phyloP scores from a whole-genome alignment of 805 yeast species.

The Wickerhamomyces silvicola region DNA sequence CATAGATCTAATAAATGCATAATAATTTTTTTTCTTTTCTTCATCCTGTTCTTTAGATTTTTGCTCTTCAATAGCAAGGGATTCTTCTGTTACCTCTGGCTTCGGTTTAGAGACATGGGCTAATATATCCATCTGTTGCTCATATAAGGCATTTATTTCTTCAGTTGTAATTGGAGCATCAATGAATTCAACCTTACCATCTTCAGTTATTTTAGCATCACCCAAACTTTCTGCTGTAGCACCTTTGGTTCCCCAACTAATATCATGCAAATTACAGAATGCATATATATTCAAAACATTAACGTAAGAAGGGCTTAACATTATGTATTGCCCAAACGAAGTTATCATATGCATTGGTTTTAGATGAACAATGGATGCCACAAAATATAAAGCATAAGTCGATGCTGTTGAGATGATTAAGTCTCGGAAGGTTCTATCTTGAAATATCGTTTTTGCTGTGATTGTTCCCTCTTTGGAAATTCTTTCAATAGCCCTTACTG shows the following conservation, averaged over 20 bases:
- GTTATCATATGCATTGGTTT: slow-evolving; percentile 95
- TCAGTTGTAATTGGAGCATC: slow-evolving; percentile 69
- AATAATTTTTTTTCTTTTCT: slow-evolving; percentile 70
- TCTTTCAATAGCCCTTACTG: slow-evolving; percentile 60
- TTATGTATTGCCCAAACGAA: slow-evolving; percentile 73
- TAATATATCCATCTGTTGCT: slow-evolving; percentile 55
- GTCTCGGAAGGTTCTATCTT: slow-evolving; percentile 74
- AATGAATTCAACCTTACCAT: slow-evolving; percentile 55
- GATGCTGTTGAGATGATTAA: slow-evolving; percentile 79
- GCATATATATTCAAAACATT: slow-evolving; percentile 92
- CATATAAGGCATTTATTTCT: slow-evolving; percentile 73
- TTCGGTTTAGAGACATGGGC: slow-evolving; percentile 28
- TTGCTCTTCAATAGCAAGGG: slow-evolving; percentile 25
- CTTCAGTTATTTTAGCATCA: slow-evolving; percentile 64
- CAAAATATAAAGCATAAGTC: slow-evolving; percentile 73
- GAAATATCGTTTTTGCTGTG: slow-evolving; percentile 42
- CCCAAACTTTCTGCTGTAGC: slow-evolving; percentile 73
- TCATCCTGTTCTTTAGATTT: slow-evolving; percentile 30
- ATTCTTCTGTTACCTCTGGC: slow-evolving; percentile 23
- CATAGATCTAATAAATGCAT: slow-evolving; percentile 82
- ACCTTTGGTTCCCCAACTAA: slow-evolving; percentile 97
- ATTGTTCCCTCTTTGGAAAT: slow-evolving; percentile 29
- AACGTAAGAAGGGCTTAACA: slow-evolving; percentile 83
- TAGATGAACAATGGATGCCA: slow-evolving; percentile 73
- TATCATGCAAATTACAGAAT: slow-evolving; percentile 92